Base-by-base conservation (phyloP, 176 grass and related monocot species). In the Urochloa ruziziensis region DNA sequence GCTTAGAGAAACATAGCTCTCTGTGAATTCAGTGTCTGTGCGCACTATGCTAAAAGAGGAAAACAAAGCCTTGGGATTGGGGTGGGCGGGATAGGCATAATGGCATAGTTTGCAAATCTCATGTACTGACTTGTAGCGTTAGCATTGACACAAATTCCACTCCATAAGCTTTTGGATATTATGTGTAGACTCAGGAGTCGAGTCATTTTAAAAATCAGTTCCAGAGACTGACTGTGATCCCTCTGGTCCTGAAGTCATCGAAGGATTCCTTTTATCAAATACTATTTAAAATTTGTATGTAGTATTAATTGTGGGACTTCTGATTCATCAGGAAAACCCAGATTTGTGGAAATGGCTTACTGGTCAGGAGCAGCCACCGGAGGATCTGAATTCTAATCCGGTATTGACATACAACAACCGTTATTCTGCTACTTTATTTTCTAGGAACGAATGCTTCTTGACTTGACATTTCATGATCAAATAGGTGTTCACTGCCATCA, bases 301-400 rank as follows among this genome's bases (percentile, higher is more conserved):
- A 18, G 64, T 71, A 56, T 86, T 42, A 86, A 64, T 29, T 8
- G 15, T 2, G 7, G 17, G 16, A 77, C 15, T 81, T 51, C 21
- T 88, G 21, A 59, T 70, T 87, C 61, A 88, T 78, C 91, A 99
- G 93, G 96, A 99, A 80, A 96, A 99, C 72, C 93, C 96, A 79
- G 91, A 99, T 83, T 80, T 99, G 62, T 94, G 96, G 96, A 99
- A 96, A 51, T 99, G 96, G 96, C 85, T 99, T 40, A 96, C 87
- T 57, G 83, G 83, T 63, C 96, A 99, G 86, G 96, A 94, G 83
- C 85, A 96, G 82, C 77, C 93, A 69, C 96, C 93, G 24, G 85
- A 96, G 42, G 36, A 60, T 61, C 70, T 99, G 23, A 92, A 82
- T 28, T 47, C 62, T 57, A 96, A 99, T 80, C 91, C 64, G 21